phyloP scores from a whole-genome alignment of 2,329 filamentous ascomycete genomes.

The Tolypocladium album region DNA sequence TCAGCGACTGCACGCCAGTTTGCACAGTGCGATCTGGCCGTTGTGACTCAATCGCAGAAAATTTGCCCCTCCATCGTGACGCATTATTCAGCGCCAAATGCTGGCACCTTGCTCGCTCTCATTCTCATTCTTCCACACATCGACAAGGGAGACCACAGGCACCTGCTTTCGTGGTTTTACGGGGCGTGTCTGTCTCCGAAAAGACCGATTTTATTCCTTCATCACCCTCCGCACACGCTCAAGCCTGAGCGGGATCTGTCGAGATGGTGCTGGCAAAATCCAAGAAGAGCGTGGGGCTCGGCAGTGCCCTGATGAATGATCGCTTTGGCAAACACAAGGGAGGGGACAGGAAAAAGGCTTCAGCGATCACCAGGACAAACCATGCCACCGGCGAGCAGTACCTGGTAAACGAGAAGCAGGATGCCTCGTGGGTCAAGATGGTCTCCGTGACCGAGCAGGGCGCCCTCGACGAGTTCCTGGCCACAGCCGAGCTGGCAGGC shows the following conservation, averaged over 20 bases:
- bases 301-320: conserved; percentile 98
- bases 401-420: conserved; percentile 79
- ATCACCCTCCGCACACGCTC: background rate
- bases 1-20: fast-evolving
- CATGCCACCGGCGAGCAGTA: conserved; percentile 80
- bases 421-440: conserved; percentile 98
- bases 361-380: conserved; percentile 55
- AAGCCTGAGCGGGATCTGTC: conserved; percentile 7
- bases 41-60: conserved; percentile 14
- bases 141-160: background rate
- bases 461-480: conserved; percentile 91
- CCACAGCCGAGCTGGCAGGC: conserved; percentile 90
- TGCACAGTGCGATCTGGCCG: background rate
- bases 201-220: background rate
- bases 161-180: no score
- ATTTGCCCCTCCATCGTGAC: conserved; percentile 38
- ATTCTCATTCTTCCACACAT: conserved; percentile 2
- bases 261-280: conserved; percentile 68
- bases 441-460: conserved; percentile 96
- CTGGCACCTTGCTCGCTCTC: conserved; percentile 5
- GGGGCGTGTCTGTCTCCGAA: background rate
- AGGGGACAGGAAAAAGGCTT: conserved; percentile 62
- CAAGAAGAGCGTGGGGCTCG: conserved; percentile 88
- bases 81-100: conserved; percentile 25
- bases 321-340: conserved; percentile 92